phyloP scores from a whole-genome alignment of 2,329 filamentous ascomycete species.

The Penicillium brasilianum region DNA sequence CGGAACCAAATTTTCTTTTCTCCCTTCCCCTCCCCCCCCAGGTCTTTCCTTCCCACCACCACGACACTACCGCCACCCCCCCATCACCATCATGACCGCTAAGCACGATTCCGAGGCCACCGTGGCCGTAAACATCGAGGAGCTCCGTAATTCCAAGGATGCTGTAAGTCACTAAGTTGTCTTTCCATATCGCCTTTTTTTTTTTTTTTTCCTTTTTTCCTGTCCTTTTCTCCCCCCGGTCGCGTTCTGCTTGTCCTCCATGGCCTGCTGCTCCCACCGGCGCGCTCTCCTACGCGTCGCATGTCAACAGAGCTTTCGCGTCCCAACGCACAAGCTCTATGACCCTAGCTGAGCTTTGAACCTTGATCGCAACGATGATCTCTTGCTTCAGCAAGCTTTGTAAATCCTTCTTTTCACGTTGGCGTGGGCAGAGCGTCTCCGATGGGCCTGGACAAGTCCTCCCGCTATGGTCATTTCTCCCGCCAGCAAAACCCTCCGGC shows the following conservation, averaged over 20 bases:
- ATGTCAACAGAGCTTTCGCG: conserved; percentile 21
- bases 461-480: conserved; percentile 4
- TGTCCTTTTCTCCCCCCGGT: conserved; percentile 12
- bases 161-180: conserved; percentile 64
- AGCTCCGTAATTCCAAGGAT: conserved; percentile 80
- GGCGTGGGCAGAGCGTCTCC: background rate
- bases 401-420: background rate
- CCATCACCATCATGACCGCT: conserved; percentile 43
- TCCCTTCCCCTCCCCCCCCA: conserved; percentile 9
- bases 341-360: conserved; percentile 12
- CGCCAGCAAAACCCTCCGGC: conserved; percentile 2
- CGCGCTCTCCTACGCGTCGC: conserved; percentile 29
- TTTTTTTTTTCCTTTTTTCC: conserved; percentile 2
- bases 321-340: background rate
- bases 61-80: conserved; percentile 37
- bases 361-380: background rate
- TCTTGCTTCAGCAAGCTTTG: conserved; percentile 4
- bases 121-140: conserved; percentile 64
- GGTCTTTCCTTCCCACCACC: conserved; percentile 25
- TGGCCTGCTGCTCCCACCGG: conserved; percentile 11
- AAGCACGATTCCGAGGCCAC: conserved; percentile 45
- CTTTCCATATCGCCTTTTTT: conserved; percentile 8
- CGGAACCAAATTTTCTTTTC: conserved; percentile 27
- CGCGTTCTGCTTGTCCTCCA: conserved; percentile 13
- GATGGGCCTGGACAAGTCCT: background rate